These are phyloP conservation scores for Leucosporidium creatinivorum DNA, from an alignment of 768 basidiomycete species.

Conservation along the genomic window DNA sequence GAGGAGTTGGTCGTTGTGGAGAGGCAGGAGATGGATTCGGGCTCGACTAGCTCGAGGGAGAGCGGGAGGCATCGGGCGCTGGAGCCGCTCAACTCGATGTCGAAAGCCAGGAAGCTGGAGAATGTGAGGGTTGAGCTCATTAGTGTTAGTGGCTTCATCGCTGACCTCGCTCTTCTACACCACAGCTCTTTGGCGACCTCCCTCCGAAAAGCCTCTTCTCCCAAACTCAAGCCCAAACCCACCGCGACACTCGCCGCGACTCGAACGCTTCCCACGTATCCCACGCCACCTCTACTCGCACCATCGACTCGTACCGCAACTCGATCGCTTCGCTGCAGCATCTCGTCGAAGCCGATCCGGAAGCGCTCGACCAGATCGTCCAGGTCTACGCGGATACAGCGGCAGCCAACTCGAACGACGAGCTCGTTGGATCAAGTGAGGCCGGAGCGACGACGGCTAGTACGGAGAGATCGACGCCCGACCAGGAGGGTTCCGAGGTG, in stretches of 20 bases:
- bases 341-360: constrained; percentile 20
- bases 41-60: not conserved
- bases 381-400: not conserved
- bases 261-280: too few species aligned
- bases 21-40: not conserved
- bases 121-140: constrained; percentile 7
- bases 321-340: constrained; percentile 21
- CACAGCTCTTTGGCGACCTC: constrained; percentile 26
- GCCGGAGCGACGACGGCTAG: not conserved
- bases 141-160: not conserved
- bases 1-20: constrained; percentile 1
- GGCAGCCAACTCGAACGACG: not conserved
- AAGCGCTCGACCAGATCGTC: constrained; percentile 19
- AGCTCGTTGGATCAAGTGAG: too few species aligned
- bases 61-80: not conserved
- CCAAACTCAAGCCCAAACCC: not conserved
- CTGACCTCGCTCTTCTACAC: not conserved
- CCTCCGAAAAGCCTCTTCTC: constrained; percentile 9
- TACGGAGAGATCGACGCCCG: not conserved
- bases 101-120: constrained; percentile 31
- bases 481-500: not conserved
- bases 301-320: constrained; percentile 11
- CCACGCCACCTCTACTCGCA: not conserved
- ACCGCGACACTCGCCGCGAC: not conserved
- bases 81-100: constrained; percentile 11